phyloP scores from a whole-genome alignment of 1,284 basidiomycete genomes.

The Cryptococcus wingfieldii region DNA sequence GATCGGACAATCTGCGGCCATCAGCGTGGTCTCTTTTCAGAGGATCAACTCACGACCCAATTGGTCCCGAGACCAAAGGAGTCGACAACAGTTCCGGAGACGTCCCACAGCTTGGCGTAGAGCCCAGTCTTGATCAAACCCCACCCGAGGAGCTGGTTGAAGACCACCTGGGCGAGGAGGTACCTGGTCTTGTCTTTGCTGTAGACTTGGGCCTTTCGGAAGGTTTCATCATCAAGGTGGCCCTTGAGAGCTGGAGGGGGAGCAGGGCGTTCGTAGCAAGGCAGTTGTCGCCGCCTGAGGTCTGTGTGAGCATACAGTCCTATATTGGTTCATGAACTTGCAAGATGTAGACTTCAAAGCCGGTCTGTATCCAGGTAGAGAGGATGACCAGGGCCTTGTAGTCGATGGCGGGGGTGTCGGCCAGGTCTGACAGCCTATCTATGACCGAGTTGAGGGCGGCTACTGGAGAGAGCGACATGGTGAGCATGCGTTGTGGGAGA shows the following conservation, averaged over 20 bases:
- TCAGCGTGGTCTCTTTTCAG: conserved; percentile 4
- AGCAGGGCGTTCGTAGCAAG: conserved; percentile 68
- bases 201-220: conserved; percentile 85
- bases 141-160: conserved; percentile 69
- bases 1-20: conserved; percentile 70
- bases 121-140: conserved; percentile 67
- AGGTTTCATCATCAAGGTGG: conserved; percentile 70
- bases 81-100: conserved; percentile 31
- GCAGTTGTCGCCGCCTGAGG: conserved; percentile 63
- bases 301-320: not conserved
- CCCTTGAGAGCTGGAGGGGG: conserved; percentile 70
- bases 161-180: conserved; percentile 66
- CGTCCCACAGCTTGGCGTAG: conserved; percentile 73
- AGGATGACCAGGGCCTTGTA: conserved; percentile 29
- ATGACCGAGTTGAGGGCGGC: conserved; percentile 26
- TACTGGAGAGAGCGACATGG: conserved; percentile 16
- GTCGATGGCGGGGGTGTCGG: conserved; percentile 35
- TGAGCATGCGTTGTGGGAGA: not conserved
- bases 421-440: conserved; percentile 22
- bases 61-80: conserved; percentile 53
- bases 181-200: conserved; percentile 89
- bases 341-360: conserved; percentile 37
- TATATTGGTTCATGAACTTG: conserved; percentile 3
- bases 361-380: conserved; percentile 28
- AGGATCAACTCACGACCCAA: conserved; percentile 27